phyloP scores from a whole-genome alignment of 345 rosid species.

The Eucalyptus pauciflora region DNA sequence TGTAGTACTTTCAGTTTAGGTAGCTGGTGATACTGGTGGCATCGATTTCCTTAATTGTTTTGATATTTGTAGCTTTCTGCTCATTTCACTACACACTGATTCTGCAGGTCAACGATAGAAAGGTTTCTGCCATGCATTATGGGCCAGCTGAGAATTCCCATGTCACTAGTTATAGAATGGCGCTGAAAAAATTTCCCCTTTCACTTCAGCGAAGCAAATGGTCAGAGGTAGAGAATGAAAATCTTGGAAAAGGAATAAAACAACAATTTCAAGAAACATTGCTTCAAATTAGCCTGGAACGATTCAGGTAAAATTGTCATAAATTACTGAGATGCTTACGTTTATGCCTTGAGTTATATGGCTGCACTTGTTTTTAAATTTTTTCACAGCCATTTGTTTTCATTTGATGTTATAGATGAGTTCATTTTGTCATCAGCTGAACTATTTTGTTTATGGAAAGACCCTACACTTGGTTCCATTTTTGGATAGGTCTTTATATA shows the following conservation, averaged over 20 bases:
- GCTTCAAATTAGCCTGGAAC: constrained; percentile 44
- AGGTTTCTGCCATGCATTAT: constrained; percentile 16
- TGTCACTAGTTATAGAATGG: constrained; percentile 49
- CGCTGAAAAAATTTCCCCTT: constrained; percentile 39
- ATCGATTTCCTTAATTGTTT: not conserved
- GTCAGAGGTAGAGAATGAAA: constrained; percentile 59
- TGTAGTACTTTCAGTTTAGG: not conserved
- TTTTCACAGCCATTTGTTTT: not conserved
- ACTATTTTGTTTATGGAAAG: not conserved
- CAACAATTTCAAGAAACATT: constrained; percentile 72
- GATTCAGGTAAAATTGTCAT: constrained; percentile 29
- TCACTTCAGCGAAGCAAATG: constrained; percentile 49
- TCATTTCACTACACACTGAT: not conserved
- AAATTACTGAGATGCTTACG: not conserved
- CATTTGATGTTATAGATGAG: not conserved
- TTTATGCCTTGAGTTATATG: not conserved
- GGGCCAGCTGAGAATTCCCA: constrained; percentile 76
- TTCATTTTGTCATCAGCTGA: not conserved
- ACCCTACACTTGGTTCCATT: not conserved
- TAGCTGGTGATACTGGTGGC: not conserved
- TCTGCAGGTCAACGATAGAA: constrained; percentile 48
- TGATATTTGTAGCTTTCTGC: not conserved
- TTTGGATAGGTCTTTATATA: not conserved
- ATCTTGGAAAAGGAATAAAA: constrained; percentile 57
- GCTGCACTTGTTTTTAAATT: not conserved